A percentile compares a stretch with the other conserved stretches of the same genome.
Evolutionary conservation across 169 alveolate genomes (phyloP).

Genomic region (Neospora caninum): DNA sequence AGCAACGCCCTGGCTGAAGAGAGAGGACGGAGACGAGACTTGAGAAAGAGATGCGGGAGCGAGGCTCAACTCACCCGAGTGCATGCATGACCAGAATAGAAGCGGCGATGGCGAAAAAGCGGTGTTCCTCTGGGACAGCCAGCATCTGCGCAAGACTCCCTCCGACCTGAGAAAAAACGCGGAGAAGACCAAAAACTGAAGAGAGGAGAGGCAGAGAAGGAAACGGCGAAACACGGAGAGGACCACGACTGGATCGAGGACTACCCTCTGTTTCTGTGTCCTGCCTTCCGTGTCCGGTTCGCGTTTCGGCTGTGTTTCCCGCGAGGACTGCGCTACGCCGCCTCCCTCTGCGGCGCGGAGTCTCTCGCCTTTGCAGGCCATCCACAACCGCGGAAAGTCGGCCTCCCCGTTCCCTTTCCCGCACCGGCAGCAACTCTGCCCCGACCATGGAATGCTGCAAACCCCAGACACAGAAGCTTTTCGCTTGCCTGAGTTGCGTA

Average conservation of each 20-base stretch:
- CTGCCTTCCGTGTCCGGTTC: neutral
- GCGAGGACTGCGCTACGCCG: too few species aligned
- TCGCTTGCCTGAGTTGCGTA: constrained; percentile 23
- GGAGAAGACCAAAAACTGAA: neutral
- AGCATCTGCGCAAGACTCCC: constrained; percentile 21
- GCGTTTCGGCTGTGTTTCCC: too few species aligned
- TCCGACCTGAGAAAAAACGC: neutral
- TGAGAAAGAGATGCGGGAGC: too few species aligned
- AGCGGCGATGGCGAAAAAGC: neutral
- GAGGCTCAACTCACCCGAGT: neutral
- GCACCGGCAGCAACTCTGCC: too few species aligned
- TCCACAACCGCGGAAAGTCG: too few species aligned
- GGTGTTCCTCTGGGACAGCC: neutral
- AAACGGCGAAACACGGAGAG: neutral
- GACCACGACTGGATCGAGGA: neutral
- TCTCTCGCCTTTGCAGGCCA: too few species aligned
- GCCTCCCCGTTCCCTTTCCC: too few species aligned
- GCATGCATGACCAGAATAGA: neutral
- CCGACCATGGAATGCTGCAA: too few species aligned
- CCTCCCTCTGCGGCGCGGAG: too few species aligned
- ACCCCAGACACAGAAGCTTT: too few species aligned
- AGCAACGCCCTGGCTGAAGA: too few species aligned
- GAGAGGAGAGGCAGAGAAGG: neutral
- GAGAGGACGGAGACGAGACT: too few species aligned
- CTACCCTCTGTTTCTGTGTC: neutral